Evolutionary conservation across 148 eudicot genomes (phyloP).

Genomic region (Cornus suecica): DNA sequence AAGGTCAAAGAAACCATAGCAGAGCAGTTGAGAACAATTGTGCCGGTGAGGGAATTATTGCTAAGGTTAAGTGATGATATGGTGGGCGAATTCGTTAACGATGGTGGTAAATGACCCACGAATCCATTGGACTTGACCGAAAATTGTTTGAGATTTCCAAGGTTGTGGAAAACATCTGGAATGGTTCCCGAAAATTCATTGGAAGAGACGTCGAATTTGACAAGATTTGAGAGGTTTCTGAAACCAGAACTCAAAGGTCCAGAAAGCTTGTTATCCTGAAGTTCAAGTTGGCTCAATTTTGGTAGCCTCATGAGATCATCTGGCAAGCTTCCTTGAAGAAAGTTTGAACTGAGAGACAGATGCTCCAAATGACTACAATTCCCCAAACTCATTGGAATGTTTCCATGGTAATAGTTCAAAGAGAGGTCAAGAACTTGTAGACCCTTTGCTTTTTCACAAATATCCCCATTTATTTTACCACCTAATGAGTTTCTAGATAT

Average conservation of each 20-base stretch:
- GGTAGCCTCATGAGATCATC: slow-evolving; percentile 19
- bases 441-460: slow-evolving; percentile 21
- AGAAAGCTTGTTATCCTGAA: slow-evolving; percentile 23
- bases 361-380: slow-evolving; percentile 22
- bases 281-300: slow-evolving; percentile 14
- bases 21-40: slow-evolving; percentile 25
- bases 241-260: slow-evolving; percentile 22
- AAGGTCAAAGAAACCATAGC: slow-evolving; percentile 26
- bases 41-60: slow-evolving; percentile 31
- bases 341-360: slow-evolving; percentile 21
- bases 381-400: slow-evolving; percentile 19
- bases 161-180: slow-evolving; percentile 26
- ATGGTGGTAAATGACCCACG: slow-evolving; percentile 18
- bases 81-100: slow-evolving; percentile 23
- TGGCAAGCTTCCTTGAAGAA: slow-evolving; percentile 22
- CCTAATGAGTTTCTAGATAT: slow-evolving; percentile 22
- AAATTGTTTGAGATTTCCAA: slow-evolving; percentile 14
- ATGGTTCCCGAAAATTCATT: slow-evolving; percentile 23
- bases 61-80: slow-evolving; percentile 19
- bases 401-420: slow-evolving; percentile 17
- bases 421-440: slow-evolving; percentile 9
- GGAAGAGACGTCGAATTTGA: slow-evolving; percentile 20
- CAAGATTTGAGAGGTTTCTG: slow-evolving; percentile 32
- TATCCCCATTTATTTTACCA: slow-evolving; percentile 20
- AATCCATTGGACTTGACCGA: slow-evolving; percentile 28